Evolutionary conservation across 164 flowering plant species (phyloP), one percentile per base, ranked within the genome.

Genomic region (Akebia trifoliata): DNA sequence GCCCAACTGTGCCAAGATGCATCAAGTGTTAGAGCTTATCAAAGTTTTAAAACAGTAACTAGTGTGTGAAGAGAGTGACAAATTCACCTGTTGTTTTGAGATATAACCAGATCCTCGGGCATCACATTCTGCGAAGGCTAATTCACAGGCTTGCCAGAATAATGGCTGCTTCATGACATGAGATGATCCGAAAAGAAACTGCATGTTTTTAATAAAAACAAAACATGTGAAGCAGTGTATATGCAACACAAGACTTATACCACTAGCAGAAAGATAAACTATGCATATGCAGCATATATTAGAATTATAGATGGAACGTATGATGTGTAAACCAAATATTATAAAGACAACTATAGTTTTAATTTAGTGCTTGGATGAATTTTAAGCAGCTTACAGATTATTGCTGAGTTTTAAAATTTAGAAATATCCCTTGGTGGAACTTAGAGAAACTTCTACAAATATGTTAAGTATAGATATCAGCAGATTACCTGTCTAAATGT

Each of bases 401-500:
- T 2, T 10, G 18, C 51, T 0, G 17, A 17, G 22, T 22, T 21
- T 44, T 4, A 44, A 44, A 20, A 28, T 22, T 11, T 1, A 20
- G 26, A 44, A 42, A 44, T 9, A 44, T n/a, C n/a, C n/a, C n/a
- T n/a, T n/a, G n/a, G 22, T 22, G 28, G 26, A 10, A 8, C 43
- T 0, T 21, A 18, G 6, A 38, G 17, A 59, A 48, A 37, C 32
- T 24, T 47, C 32, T 10, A 8, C 34, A 29, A 42, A 11, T 29
- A 4, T 12, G 12, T 10, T 4, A 14, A 4, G 17, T 18, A 17
- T 10, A 3, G 18, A 30, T 20, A 10, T 25, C 35, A 54, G 20
- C 47, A 26, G 24, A 52, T 6, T 66, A 93, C 98, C 95, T 89
- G 90, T 65, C 81, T 82, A 65, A 85, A 93, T 54, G 89, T 84